Evolutionary conservation across 169 alveolate species (phyloP).

Genomic region (Babesia bigemina): DNA sequence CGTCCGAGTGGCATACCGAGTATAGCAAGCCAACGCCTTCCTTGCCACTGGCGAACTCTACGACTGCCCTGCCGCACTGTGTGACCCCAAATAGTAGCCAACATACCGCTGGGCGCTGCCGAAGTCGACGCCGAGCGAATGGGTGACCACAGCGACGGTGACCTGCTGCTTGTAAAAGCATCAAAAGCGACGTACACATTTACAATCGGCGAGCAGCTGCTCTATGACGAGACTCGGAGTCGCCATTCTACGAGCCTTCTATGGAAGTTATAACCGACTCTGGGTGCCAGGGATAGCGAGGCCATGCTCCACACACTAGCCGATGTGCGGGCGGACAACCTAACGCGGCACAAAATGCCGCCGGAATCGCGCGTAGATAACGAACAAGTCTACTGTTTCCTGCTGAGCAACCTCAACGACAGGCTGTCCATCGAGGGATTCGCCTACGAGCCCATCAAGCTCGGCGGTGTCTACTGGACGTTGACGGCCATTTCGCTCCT

Average conservation of each 20-base stretch:
- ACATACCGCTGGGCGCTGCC: constrained; percentile 39
- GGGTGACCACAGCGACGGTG: constrained; percentile 23
- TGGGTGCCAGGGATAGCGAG: not conserved
- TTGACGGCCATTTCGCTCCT: constrained; percentile 71
- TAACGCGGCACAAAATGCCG: constrained; percentile 1
- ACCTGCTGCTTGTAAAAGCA: constrained; percentile 28
- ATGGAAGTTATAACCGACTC: not conserved
- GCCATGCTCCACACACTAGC: constrained; percentile 1
- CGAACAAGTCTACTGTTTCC: constrained; percentile 53
- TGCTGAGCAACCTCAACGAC: constrained; percentile 50
- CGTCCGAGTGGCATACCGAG: constrained; percentile 46
- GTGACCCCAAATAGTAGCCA: not conserved
- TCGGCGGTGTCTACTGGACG: constrained; percentile 77
- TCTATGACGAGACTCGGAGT: not conserved
- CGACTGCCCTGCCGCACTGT: constrained; percentile 2
- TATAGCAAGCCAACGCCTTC: constrained; percentile 17
- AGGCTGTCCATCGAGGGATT: constrained; percentile 71
- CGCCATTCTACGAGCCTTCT: not conserved
- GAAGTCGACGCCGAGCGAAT: constrained; percentile 21
- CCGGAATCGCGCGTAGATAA: constrained; percentile 8
- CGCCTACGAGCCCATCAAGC: constrained; percentile 74
- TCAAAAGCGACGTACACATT: constrained; percentile 40
- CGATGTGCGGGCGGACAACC: not conserved
- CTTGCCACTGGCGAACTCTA: constrained; percentile 32
- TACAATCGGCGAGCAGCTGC: constrained; percentile 40